Base-by-base conservation (phyloP, 306 rosid genomes). In the Rosa multiflora region DNA sequence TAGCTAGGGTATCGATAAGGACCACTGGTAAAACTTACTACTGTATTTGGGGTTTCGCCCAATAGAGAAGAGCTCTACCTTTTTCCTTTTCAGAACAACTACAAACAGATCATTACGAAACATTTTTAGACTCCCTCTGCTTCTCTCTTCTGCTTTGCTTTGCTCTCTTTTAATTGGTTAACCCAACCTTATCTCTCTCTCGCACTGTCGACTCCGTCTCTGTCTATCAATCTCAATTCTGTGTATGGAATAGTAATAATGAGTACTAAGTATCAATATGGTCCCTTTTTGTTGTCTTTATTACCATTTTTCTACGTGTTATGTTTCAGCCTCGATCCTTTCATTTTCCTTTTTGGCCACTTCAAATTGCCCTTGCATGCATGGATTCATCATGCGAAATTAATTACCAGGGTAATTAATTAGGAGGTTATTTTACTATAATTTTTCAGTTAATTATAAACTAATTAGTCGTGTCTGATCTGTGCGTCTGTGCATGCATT, bases 11-110 rank as follows among this genome's bases (percentile, higher is more conserved):
- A 58, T 9, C 35, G 64, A 37, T n/a, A 18, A 79, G 97, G 92
- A 90, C 96, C 96, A 90, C 90, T 81, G 82, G 74, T 59, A 77
- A 51, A 17, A 48, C 37, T 23, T 42, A 59, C 84, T 79, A 76
- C 91, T 86, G 88, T 81, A 86, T 89, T 86, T 93, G 87, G 95
- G 91, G 88, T 83, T 88, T 85, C 92, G 82, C 95, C 89, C 90
- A 78, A 85, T 32, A 81, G 86, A 79, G 78, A 71, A 82, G 85
- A 80, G 72, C 81, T 87, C 70, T 78, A 68, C 75, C 82, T 80
- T 94, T 91, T 88, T 55, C 88, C 83, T 94, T 91, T 91, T 84
- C 89, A 86, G 90, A 88, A 52, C 86, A 87, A 68, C 86, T 85
- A 80, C 90, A 81, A 85, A 84, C 88, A 83, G 81, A 82, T 84